Percentiles rank a stretch among this genome's conserved stretches.
These are phyloP conservation scores for Pyronema domesticum DNA, from an alignment of 495 filamentous ascomycete species.

Conservation along the genomic window DNA sequence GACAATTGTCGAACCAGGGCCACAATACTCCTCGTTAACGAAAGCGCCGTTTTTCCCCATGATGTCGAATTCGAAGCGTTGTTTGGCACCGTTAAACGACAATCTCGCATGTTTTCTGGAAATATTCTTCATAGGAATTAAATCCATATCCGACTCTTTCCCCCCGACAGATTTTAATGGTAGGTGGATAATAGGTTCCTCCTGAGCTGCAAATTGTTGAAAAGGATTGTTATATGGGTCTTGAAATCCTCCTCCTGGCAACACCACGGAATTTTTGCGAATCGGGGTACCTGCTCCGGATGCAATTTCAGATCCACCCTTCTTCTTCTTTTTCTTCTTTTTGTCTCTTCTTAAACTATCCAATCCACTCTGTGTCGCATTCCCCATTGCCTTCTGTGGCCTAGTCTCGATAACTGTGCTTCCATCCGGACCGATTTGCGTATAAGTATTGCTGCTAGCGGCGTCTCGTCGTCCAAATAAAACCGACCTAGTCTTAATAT, in stretches of 20 bases:
- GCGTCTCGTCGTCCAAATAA: conserved; percentile 21
- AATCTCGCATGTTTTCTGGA: conserved; percentile 77
- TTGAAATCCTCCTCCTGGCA: conserved; percentile 2
- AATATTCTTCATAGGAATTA: conserved; percentile 39
- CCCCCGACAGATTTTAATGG: conserved; percentile 4
- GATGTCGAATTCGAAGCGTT: conserved; percentile 61
- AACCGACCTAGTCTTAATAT: conserved; percentile 18
- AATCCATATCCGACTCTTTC: background rate
- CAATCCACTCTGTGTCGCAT: conserved; percentile 12
- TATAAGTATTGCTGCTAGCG: conserved; percentile 10
- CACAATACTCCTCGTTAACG: conserved; percentile 46
- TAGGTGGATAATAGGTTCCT: conserved; percentile 21
- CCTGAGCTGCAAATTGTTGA: conserved; percentile 1
- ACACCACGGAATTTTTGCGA: background rate
- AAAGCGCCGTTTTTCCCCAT: conserved; percentile 77
- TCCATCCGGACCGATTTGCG: conserved; percentile 19
- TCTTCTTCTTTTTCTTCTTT: conserved; percentile 24
- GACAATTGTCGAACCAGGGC: conserved; percentile 18
- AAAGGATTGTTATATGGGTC: conserved; percentile 7
- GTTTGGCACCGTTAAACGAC: conserved; percentile 53
- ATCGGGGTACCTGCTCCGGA: conserved; percentile 4
- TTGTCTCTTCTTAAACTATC: conserved; percentile 13
- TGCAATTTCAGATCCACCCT: conserved; percentile 8
- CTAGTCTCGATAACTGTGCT: conserved; percentile 17
- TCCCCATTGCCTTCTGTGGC: conserved; percentile 13